These are phyloP conservation scores for Effrenium voratum DNA, from an alignment of 73 alveolate genomes.

Conservation along the genomic window DNA sequence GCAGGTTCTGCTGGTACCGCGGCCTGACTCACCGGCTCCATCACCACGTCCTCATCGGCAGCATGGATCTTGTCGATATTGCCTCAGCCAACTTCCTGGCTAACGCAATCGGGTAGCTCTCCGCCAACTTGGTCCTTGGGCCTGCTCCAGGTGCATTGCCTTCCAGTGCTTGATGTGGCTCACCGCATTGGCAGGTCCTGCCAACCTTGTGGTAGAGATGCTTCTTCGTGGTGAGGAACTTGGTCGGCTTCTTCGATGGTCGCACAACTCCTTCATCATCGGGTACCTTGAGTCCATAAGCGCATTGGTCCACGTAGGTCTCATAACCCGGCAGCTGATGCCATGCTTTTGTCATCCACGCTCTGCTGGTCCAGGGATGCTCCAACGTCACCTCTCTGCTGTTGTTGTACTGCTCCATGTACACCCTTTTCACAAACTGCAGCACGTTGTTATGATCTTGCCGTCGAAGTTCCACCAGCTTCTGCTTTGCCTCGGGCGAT, in stretches of 20 bases:
- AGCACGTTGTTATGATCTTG: neutral
- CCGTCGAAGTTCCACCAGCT: neutral
- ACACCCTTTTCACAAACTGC: neutral
- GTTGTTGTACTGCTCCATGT: neutral
- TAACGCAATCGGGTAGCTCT: neutral
- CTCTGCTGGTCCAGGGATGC: neutral
- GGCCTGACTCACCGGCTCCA: neutral
- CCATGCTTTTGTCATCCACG: neutral
- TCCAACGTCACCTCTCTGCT: neutral
- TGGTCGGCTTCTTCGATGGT: neutral
- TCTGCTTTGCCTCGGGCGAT: neutral
- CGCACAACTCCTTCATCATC: neutral
- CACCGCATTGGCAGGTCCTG: neutral
- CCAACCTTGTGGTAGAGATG: neutral
- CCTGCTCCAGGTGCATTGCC: neutral
- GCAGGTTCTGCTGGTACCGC: neutral
- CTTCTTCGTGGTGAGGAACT: neutral
- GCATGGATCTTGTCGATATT: neutral
- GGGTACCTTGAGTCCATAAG: neutral
- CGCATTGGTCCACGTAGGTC: neutral
- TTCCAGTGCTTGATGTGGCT: neutral
- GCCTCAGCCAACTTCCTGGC: neutral
- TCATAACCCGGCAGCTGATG: neutral
- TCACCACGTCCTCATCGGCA: neutral
- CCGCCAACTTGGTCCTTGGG: neutral